phyloP scores from a whole-genome alignment of 2,329 filamentous ascomycete species.

The Annulohypoxylon truncatum region DNA sequence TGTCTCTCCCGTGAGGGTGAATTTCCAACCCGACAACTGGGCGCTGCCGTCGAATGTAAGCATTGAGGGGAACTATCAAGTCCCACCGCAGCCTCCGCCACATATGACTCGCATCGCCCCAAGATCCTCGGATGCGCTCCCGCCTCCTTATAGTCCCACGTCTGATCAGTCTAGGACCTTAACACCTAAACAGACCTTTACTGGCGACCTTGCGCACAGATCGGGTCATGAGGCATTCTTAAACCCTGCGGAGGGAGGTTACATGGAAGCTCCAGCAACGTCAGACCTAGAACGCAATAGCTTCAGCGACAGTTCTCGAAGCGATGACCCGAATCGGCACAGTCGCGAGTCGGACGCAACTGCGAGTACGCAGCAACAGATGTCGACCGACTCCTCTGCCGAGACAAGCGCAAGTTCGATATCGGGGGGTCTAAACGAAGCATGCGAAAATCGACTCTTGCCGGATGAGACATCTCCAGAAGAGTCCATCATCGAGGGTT shows the following conservation, averaged over 20 bases:
- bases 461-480: constrained; percentile 60
- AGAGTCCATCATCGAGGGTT: constrained; percentile 63
- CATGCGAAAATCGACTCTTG: constrained; percentile 54
- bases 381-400: constrained; percentile 64
- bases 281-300: constrained; percentile 38
- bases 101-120: constrained; percentile 39
- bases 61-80: constrained; percentile 57
- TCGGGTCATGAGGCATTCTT: constrained; percentile 38
- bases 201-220: constrained; percentile 43
- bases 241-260: constrained; percentile 33
- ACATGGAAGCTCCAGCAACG: constrained; percentile 23
- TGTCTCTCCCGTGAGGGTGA: constrained; percentile 67
- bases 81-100: constrained; percentile 1
- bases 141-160: constrained; percentile 53
- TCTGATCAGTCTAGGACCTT: constrained; percentile 36
- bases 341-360: constrained; percentile 67
- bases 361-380: constrained; percentile 61
- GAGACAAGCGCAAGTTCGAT: constrained; percentile 68
- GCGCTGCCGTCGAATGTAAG: constrained; percentile 63
- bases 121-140: constrained; percentile 51
- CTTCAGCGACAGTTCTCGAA: constrained; percentile 36
- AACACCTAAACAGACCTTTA: constrained; percentile 36
- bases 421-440: constrained; percentile 61
- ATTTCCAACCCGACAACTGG: constrained; percentile 65
- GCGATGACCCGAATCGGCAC: constrained; percentile 55